These are phyloP conservation scores for Silene coronaria DNA, from an alignment of 179 eudicot genomes.

Conservation along the genomic window DNA sequence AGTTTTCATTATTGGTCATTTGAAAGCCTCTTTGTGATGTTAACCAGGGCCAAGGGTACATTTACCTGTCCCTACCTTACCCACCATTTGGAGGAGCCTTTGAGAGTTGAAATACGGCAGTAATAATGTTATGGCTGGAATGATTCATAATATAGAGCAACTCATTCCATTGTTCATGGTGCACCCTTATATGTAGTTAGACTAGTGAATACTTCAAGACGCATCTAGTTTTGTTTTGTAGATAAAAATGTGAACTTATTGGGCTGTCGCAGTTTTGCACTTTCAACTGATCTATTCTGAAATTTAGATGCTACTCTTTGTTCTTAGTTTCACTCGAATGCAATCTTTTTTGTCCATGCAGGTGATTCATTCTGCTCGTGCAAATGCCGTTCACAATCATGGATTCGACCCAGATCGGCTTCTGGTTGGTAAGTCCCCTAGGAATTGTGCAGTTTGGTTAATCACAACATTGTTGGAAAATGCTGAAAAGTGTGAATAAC, in stretches of 20 bases:
- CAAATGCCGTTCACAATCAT: slow-evolving; percentile 89
- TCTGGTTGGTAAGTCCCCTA: slow-evolving; percentile 60
- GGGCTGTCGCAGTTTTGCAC: neutral
- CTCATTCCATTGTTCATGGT: no score
- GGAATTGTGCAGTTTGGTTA: neutral
- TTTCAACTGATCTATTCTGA: neutral
- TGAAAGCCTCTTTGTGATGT: no score
- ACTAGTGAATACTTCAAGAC: no score
- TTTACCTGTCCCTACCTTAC: no score
- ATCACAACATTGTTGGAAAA: neutral
- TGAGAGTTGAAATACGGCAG: no score
- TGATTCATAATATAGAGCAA: no score
- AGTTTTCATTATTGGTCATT: neutral
- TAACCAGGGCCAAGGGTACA: no score
- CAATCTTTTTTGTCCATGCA: slow-evolving; percentile 27
- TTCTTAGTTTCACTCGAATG: neutral
- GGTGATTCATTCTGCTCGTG: slow-evolving; percentile 93
- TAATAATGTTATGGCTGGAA: no score
- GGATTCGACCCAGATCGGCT: slow-evolving; percentile 80
- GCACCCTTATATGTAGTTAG: no score
- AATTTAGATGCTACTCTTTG: neutral
- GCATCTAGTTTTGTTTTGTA: neutral
- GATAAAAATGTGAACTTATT: neutral
- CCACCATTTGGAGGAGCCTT: no score
- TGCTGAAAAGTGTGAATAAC: neutral